Conservation (phyloP, 225 moss, liverwort and hornwort species). For the Sphagnum contortum region DNA sequence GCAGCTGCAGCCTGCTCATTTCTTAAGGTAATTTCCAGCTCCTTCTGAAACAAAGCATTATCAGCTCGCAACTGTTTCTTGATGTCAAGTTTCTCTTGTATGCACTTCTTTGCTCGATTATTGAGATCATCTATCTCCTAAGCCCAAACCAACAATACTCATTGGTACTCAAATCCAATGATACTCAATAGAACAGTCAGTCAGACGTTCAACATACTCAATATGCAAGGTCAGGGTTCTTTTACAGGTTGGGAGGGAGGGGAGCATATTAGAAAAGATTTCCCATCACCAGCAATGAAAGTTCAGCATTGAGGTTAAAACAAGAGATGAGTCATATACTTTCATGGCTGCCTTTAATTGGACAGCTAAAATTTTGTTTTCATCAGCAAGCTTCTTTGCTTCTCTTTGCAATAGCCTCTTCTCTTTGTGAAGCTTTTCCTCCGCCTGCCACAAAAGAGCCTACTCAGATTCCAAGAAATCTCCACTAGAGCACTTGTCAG, state of each 20-base stretch:
- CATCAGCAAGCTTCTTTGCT: constrained; percentile 10
- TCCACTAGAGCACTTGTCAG: not conserved
- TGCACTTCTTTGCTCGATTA: constrained; percentile 7
- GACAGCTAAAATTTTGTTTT: constrained; percentile 16
- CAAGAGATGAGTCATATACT: not conserved
- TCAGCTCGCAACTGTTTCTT: constrained; percentile 7
- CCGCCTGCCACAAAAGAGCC: constrained; percentile 12
- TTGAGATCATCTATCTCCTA: constrained; percentile 22
- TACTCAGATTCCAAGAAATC: not conserved
- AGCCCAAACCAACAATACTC: not conserved
- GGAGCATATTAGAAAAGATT: too few relatives aligned
- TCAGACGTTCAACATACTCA: not conserved
- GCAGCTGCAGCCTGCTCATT: constrained; percentile 8
- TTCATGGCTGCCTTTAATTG: constrained; percentile 15
- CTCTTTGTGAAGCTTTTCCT: constrained; percentile 24
- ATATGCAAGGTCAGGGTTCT: not conserved
- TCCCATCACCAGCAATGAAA: too few relatives aligned
- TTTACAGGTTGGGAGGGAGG: too few relatives aligned
- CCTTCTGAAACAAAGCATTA: constrained; percentile 15
- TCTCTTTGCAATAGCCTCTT: constrained; percentile 14
- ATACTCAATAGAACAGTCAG: not conserved
- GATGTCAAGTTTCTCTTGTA: constrained; percentile 8
- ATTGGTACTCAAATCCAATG: not conserved
- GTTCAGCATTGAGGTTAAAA: too few relatives aligned
- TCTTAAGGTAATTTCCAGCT: constrained; percentile 10